Base-by-base conservation (phyloP, 768 basidiomycete genomes). In the Suillus weaverae region DNA sequence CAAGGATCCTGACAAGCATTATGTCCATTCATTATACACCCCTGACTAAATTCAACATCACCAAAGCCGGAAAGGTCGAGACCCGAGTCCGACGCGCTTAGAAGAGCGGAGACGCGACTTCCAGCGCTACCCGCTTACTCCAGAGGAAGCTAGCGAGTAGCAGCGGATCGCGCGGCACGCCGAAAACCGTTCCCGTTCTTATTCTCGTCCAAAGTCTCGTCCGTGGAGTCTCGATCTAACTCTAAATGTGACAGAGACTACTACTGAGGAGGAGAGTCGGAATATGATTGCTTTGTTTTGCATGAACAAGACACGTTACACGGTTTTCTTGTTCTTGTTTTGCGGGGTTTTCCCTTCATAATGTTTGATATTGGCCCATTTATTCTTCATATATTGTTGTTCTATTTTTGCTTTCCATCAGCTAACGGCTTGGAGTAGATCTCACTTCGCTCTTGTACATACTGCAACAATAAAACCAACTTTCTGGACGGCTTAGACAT, bases 71-170 rank as follows among this genome's bases (percentile, higher is more conserved):
- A 26, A 26, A 26, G 26, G 26, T 26, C 26, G 26, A 26, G 26
- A 1, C 26, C 26, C 26, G 26, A 26, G 26, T 26, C 26, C 26
- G 26, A 26, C 1, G 26, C 1, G 26, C 26, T 26, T 26, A 26
- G 26, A 26, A 26, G 26, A 26, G 26, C 26, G 26, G 26, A 26
- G 26, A 26, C 26, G 26, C 26, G 26, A 26, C 26, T 26, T 26
- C 26, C 26, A 26, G 26, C 26, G 78, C 39, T 83, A 83, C 68
- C 77, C 81, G 35, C 73, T 85, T 75, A 84, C 81, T 44, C 76
- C 79, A 65, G 76, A 82, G 61, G 88, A 89, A 72, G 61, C 81
- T 30, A 26, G 26, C 26, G 26, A 26, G 26, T 2, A 26, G 26
- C 26, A 26, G 26, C 26, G 26, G 26, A 26, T 43, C 6, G 41